A percentile compares a stretch with the other conserved stretches of the same genome.
Conservation (phyloP, 2,329 filamentous ascomycete species). For the Myotisia sp. region DNA sequence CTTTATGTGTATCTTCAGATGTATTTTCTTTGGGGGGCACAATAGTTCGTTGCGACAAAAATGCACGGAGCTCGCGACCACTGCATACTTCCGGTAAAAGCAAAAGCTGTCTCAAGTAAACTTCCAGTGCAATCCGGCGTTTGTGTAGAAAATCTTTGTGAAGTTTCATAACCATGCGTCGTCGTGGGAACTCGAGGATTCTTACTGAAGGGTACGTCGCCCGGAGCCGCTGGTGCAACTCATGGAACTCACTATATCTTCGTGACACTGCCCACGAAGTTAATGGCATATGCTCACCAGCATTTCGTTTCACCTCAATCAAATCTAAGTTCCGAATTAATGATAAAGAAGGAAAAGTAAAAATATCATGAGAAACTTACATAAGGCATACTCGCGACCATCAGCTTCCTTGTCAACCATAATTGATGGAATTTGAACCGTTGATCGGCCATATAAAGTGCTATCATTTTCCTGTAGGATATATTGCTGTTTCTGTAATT, state of each 20-base stretch:
- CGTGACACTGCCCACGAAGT: slow-evolving; percentile 87
- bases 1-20: slow-evolving; percentile 51
- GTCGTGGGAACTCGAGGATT: slow-evolving; percentile 77
- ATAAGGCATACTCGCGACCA: slow-evolving; percentile 83
- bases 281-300: slow-evolving; percentile 92
- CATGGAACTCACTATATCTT: slow-evolving; percentile 92
- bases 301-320: slow-evolving; percentile 77
- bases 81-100: slow-evolving; percentile 85
- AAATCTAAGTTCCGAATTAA: slow-evolving; percentile 41
- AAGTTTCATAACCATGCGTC: slow-evolving; percentile 88
- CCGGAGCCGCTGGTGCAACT: slow-evolving; percentile 79
- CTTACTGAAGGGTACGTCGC: slow-evolving; percentile 75
- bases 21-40: slow-evolving; percentile 47
- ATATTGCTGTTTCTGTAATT: slow-evolving; percentile 92
- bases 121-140: slow-evolving; percentile 66
- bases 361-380: slow-evolving; percentile 27
- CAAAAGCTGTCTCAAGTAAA: slow-evolving; percentile 69
- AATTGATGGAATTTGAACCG: slow-evolving; percentile 77
- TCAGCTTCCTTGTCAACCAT: slow-evolving; percentile 86
- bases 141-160: slow-evolving; percentile 94
- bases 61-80: slow-evolving; percentile 79
- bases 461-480: slow-evolving; percentile 96
- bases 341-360: background rate
- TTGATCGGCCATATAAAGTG: slow-evolving; percentile 83
- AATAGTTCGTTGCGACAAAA: slow-evolving; percentile 75